These are phyloP conservation scores for Exserohilum rostratum DNA, from an alignment of 2,329 filamentous ascomycete species.

Conservation along the genomic window DNA sequence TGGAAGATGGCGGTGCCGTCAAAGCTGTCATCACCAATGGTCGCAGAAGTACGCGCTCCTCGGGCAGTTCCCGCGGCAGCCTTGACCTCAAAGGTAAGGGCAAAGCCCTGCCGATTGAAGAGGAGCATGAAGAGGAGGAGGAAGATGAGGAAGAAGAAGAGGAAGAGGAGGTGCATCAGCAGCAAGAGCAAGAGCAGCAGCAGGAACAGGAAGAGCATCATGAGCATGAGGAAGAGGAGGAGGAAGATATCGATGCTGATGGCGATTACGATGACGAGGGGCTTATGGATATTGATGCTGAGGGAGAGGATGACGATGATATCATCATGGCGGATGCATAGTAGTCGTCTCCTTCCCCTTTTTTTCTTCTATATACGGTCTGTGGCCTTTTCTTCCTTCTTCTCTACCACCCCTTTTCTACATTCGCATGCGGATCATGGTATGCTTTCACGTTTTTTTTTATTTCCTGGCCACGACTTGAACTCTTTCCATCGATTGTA, in stretches of 20 bases:
- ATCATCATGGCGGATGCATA: slow-evolving; percentile 20
- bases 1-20: slow-evolving; percentile 39
- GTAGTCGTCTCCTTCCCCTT: background rate
- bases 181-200: slow-evolving; percentile 8
- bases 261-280: slow-evolving; percentile 16
- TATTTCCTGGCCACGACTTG: background rate
- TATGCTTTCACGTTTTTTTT: background rate
- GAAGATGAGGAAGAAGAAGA: slow-evolving; percentile 33
- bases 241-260: slow-evolving; percentile 33
- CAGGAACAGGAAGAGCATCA: slow-evolving; percentile 7
- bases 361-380: background rate
- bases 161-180: slow-evolving; percentile 7
- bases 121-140: slow-evolving; percentile 38
- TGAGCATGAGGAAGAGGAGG: slow-evolving; percentile 28
- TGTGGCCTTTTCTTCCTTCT: background rate
- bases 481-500: too few relatives aligned
- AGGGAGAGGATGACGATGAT: slow-evolving; percentile 39
- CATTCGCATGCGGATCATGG: background rate
- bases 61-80: slow-evolving; percentile 37
- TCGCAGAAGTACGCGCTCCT: slow-evolving; percentile 37
- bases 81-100: slow-evolving; percentile 38
- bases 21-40: slow-evolving; percentile 33
- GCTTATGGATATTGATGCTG: slow-evolving; percentile 17
- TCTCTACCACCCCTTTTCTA: background rate
- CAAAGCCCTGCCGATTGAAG: slow-evolving; percentile 32